Percentiles rank a stretch among this genome's conserved stretches.
Evolutionary conservation across 192 early-diverging fungal species (phyloP).

Genomic region (Lobosporangium transversale): DNA sequence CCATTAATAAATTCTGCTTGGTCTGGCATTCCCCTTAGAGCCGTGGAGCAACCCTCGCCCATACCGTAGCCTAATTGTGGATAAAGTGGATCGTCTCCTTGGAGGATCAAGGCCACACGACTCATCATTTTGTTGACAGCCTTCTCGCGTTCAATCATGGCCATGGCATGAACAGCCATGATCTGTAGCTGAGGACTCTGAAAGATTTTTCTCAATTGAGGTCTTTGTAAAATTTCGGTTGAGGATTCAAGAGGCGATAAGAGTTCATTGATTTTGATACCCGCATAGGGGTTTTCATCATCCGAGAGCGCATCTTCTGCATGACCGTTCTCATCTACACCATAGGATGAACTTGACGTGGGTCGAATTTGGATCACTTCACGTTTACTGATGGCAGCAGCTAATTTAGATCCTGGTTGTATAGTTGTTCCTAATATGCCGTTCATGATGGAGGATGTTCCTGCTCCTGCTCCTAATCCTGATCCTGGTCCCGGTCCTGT

Average conservation of each 20-base stretch:
- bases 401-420: background rate
- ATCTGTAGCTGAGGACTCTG: slow-evolving; percentile 63
- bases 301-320: slow-evolving; percentile 51
- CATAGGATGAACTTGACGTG: background rate
- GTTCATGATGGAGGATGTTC: background rate
- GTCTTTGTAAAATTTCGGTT: slow-evolving; percentile 59
- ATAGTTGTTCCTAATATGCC: background rate
- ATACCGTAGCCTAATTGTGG: slow-evolving; percentile 65
- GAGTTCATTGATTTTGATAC: slow-evolving; percentile 69
- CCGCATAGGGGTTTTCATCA: slow-evolving; percentile 71
- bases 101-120: slow-evolving; percentile 62
- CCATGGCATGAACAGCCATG: slow-evolving; percentile 65
- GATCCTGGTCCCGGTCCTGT: slow-evolving; percentile 3
- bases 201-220: slow-evolving; percentile 63
- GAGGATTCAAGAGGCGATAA: slow-evolving; percentile 64
- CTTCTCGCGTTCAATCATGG: slow-evolving; percentile 73
- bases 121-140: slow-evolving; percentile 66
- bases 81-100: slow-evolving; percentile 71
- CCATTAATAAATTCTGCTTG: slow-evolving; percentile 25
- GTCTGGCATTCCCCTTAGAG: slow-evolving; percentile 38
- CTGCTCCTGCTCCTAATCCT: background rate
- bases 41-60: slow-evolving; percentile 38
- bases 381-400: slow-evolving; percentile 1
- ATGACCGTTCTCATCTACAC: slow-evolving; percentile 28
- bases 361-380: slow-evolving; percentile 21